Evolutionary conservation across 2,329 filamentous ascomycete genomes (phyloP), one percentile per base, ranked within the genome.

Genomic region (Colletotrichum falcatum): DNA sequence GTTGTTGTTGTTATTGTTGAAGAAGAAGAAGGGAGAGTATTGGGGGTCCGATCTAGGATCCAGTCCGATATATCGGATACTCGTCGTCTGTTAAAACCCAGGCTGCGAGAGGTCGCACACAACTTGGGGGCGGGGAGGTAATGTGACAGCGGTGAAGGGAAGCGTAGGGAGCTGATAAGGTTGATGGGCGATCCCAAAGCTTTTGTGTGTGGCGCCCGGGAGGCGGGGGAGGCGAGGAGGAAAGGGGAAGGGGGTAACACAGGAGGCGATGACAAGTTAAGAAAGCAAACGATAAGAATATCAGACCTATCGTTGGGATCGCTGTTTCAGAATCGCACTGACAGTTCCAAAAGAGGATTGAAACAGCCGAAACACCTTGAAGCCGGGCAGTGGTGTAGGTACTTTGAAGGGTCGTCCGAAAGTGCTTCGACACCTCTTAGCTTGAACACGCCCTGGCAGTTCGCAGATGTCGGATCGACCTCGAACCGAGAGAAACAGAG

Each of bases 321-420:
- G 78, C 79, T 78, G 77, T 79, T 80, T 79, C 77, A 79, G 75
- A 76, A 75, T 79, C 75, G 79, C 77, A 80, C 77, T 78, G 78
- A 79, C 77, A 75, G 74, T 76, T 75, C 74, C 74, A 69, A 75
- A 77, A 74, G 75, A 75, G 74, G 76, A 78, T 80, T 79, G 78
- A 82, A 81, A 81, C 80, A 75, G 75, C 78, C 80, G 78, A 82
- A 81, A 82, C 80, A 77, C 77, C 75, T 74, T 72, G 69, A 75
- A 77, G 76, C 75, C 76, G 75, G 77, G 76, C 74, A 74, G 73
- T 71, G 70, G 68, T 76, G 72, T 73, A 66, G 6, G 6, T 35
- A 35, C 33, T 65, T 72, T 73, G 74, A 73, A 72, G 72, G 66
- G 73, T 71, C 70, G 66, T 72, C 69, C 63, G 74, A 69, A 74